phyloP scores from a whole-genome alignment of 2,329 filamentous ascomycete species.

The Cadophora sp. region DNA sequence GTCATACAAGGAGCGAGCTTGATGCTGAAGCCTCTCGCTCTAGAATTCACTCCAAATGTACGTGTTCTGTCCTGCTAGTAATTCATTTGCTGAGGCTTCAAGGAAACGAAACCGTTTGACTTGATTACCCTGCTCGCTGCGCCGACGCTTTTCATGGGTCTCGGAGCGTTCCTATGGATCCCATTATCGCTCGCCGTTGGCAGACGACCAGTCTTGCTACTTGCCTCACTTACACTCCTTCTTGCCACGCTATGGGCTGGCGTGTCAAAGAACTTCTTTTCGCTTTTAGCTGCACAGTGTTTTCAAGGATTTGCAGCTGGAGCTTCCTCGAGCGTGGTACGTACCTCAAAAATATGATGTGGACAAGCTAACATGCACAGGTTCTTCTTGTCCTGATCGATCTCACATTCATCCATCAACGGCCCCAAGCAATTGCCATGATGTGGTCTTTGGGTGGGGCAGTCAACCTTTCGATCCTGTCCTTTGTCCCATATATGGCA shows the following conservation, averaged over 20 bases:
- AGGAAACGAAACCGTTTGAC: slow-evolving; percentile 31
- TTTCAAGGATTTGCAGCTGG: slow-evolving; percentile 30
- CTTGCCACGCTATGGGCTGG: slow-evolving; percentile 23
- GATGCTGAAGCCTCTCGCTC: slow-evolving; percentile 17
- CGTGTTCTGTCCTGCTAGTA: slow-evolving; percentile 6
- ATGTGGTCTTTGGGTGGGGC: slow-evolving; percentile 27
- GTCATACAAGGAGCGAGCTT: slow-evolving; percentile 26
- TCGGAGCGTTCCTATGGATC: slow-evolving; percentile 32
- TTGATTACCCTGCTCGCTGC: slow-evolving; percentile 21
- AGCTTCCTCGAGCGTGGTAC: slow-evolving; percentile 23
- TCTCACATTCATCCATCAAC: slow-evolving; percentile 32
- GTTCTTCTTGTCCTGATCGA: slow-evolving; percentile 26
- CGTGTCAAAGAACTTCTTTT: slow-evolving; percentile 18
- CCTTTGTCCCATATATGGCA: slow-evolving; percentile 20
- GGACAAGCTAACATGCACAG: slow-evolving; percentile 18
- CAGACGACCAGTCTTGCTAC: slow-evolving; percentile 30
- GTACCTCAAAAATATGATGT: not conserved
- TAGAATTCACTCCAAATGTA: slow-evolving; percentile 22
- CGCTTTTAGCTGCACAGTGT: slow-evolving; percentile 27
- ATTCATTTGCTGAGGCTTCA: not conserved
- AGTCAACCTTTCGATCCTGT: slow-evolving; percentile 7
- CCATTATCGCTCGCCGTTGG: slow-evolving; percentile 30
- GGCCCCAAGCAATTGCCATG: slow-evolving; percentile 27
- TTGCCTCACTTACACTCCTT: slow-evolving; percentile 15
- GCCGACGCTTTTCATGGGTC: slow-evolving; percentile 32